Evolutionary conservation across 23 red algal species (phyloP), one percentile per base, ranked within the genome.

Genomic region (Gracilaria gracilis): DNA sequence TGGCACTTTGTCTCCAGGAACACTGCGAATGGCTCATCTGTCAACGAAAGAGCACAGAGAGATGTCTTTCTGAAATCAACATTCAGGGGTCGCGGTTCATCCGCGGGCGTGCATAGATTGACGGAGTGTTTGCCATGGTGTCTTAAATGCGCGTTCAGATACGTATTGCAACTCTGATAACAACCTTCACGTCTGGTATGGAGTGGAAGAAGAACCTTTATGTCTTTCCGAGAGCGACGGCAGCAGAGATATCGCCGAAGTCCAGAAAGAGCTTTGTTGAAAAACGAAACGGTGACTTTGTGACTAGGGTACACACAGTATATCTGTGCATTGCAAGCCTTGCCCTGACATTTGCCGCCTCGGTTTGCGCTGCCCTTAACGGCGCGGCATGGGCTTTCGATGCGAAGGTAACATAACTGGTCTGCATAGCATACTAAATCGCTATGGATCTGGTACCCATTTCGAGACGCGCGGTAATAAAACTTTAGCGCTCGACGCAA

Each of bases 111-210:
- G 59, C 24, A 28, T 24, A 62, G 13, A 31, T 62, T 24, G 59
- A 62, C 29, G 59, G 59, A 19, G 24, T 62, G 59, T 14, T 31
- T 62, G 29, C 4, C 27, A 29, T 62, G 59, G 59, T 31, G 8
- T 27, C 5, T 31, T 24, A 62, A 31, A 24, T 31, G 59, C 0
- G 59, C 59, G 2, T 62, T 62, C 24, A 62, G 19, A 9, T 29
- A 11, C 0, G 59, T 24, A 62, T 62, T 14, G 59, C 59, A 62
- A 29, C 59, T 16, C 27, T 27, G 23, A 19, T 62, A 62, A 14
- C 59, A 62, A 62, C 59, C 59, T 62, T 62, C 59, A 14, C 59
- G 59, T 29, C 59, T 62, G 59, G 59, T 12, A 19, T 62, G 59
- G 59, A 62, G 59, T 24, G 59, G 59, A 2, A 62, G 9, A 13